Percentiles rank a stretch among this genome's conserved stretches.
Conservation (phyloP, 768 basidiomycete genomes). For the Podaxis carcinomalis region DNA sequence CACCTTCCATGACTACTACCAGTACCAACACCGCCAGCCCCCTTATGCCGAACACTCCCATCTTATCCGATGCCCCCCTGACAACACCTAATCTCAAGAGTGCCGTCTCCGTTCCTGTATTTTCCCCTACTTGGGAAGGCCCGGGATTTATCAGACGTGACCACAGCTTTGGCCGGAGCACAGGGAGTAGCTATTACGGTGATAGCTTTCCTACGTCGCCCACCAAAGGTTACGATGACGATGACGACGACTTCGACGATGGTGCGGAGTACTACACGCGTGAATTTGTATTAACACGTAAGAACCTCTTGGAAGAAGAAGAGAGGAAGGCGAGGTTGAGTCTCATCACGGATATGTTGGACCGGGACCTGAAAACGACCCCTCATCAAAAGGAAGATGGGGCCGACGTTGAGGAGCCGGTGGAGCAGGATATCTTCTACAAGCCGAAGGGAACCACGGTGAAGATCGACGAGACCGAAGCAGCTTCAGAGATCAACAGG, state of each 20-base stretch:
- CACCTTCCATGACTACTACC: conserved; percentile 6
- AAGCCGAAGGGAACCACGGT: neutral
- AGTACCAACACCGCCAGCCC: conserved; percentile 6
- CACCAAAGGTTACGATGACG: neutral
- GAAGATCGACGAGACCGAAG: neutral
- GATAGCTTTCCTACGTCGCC: neutral
- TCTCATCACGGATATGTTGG: conserved; percentile 8
- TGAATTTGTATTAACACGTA: neutral
- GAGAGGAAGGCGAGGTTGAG: conserved; percentile 4
- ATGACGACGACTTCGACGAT: conserved; percentile 2
- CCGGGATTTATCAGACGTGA: neutral
- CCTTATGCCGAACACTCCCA: conserved; percentile 2
- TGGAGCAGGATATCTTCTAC: neutral
- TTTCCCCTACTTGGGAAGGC: conserved; percentile 2
- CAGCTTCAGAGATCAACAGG: neutral
- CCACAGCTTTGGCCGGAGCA: neutral
- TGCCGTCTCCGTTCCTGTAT: neutral
- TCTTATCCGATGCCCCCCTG: neutral
- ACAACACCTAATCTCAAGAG: conserved; percentile 1
- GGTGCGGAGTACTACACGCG: conserved; percentile 2
- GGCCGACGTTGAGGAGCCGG: neutral
- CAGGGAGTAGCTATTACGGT: neutral
- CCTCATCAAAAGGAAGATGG: neutral
- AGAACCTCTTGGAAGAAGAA: neutral
- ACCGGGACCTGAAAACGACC: neutral